A percentile compares a stretch with the other conserved stretches of the same genome.
Evolutionary conservation across 768 basidiomycete species (phyloP).

Genomic region (Filobasidium floriforme): DNA sequence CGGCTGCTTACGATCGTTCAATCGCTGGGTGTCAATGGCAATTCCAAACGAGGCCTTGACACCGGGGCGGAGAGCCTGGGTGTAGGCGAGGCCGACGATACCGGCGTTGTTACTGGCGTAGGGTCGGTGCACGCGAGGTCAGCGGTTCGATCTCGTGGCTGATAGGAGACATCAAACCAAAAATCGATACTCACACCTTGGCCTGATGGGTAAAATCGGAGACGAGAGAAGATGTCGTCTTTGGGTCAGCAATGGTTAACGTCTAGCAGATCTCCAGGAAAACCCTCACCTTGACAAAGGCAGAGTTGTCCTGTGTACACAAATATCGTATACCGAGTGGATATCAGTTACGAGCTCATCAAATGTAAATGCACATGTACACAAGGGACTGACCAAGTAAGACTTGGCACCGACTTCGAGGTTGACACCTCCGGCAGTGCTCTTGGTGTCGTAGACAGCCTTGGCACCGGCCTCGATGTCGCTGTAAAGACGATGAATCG

Average conservation of each 20-base stretch:
- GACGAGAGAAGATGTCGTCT: no score
- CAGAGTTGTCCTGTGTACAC: constrained; percentile 62
- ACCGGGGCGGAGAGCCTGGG: constrained; percentile 82
- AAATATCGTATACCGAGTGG: no score
- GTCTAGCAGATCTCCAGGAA: no score
- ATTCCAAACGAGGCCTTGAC: constrained; percentile 89
- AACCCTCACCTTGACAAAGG: constrained; percentile 65
- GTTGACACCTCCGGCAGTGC: constrained; percentile 71
- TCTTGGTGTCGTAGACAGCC: constrained; percentile 91
- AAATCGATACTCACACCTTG: constrained; percentile 55
- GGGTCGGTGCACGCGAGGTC: neutral
- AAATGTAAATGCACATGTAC: no score
- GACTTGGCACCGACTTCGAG: constrained; percentile 95
- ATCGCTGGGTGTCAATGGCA: constrained; percentile 84
- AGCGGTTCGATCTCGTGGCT: neutral
- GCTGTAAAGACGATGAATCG: constrained; percentile 26
- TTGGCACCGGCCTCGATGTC: constrained; percentile 45
- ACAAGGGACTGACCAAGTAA: constrained; percentile 50
- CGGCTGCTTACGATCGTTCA: constrained; percentile 58
- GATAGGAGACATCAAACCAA: neutral
- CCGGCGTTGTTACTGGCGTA: constrained; percentile 67
- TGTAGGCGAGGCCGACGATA: constrained; percentile 75
- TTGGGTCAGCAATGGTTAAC: no score
- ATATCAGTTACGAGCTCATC: no score
- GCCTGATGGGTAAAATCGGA: constrained; percentile 44